phyloP scores from a whole-genome alignment of 129 eudicot genomes.

The Oenanthe sinensis region DNA sequence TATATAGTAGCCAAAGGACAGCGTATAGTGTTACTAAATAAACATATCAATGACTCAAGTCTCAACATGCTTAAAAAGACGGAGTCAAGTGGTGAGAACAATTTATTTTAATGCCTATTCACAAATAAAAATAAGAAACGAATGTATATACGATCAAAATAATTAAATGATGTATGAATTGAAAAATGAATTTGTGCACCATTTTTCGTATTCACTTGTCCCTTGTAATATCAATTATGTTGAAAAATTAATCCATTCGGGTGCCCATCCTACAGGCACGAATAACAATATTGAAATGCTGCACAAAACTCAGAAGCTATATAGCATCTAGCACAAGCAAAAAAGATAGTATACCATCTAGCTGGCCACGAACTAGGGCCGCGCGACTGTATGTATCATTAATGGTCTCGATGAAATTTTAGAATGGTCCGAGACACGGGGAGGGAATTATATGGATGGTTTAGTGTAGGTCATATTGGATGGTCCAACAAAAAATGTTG shows the following conservation, averaged over 20 bases:
- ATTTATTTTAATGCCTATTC: not conserved
- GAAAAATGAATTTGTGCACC: too few species aligned
- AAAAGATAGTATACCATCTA: not conserved
- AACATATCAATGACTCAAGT: not conserved
- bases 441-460: not conserved
- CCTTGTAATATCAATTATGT: too few species aligned
- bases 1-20: constrained; percentile 1
- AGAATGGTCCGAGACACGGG: constrained; percentile 1
- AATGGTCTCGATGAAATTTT: not conserved
- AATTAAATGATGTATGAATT: too few species aligned
- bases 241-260: too few species aligned
- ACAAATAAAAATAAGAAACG: not conserved
- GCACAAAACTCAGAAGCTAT: not conserved
- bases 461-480: not conserved
- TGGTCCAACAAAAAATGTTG: not conserved
- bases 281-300: not conserved
- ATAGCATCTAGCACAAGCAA: not conserved
- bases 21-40: not conserved
- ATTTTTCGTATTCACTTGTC: too few species aligned
- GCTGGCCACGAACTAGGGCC: not conserved
- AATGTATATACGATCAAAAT: too few species aligned
- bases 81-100: not conserved
- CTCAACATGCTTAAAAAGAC: not conserved
- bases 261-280: too few species aligned
- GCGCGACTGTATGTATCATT: not conserved